These are phyloP conservation scores for Phialemoniopsis sp. DNA, from an alignment of 2,329 filamentous ascomycete genomes.

Conservation along the genomic window DNA sequence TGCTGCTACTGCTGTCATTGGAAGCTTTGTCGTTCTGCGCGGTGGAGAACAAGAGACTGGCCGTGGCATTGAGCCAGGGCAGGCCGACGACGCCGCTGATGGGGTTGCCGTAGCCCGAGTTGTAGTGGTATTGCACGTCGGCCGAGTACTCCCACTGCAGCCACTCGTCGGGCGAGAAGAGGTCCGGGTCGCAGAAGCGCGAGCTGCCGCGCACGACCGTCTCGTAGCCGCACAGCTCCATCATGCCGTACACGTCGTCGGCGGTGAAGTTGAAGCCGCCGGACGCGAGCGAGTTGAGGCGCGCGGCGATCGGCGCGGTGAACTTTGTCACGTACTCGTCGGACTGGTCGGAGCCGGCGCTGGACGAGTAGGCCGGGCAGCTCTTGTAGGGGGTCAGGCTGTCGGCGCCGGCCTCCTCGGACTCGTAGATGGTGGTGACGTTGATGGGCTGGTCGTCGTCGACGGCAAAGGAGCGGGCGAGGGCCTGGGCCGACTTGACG, in stretches of 20 bases:
- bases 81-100: conserved; percentile 56
- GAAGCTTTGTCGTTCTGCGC: conserved; percentile 14
- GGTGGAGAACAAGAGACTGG: conserved; percentile 38
- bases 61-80: conserved; percentile 63
- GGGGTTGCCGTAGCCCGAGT: conserved; percentile 59
- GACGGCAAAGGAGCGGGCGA: conserved; percentile 52
- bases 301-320: conserved; percentile 54
- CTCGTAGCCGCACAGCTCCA: conserved; percentile 63
- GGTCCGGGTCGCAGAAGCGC: conserved; percentile 54
- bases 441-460: conserved; percentile 45
- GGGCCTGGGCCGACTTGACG: conserved; percentile 49
- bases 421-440: conserved; percentile 52
- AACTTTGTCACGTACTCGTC: conserved; percentile 47
- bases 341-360: conserved; percentile 51
- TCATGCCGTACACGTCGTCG: conserved; percentile 61
- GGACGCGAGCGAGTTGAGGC: conserved; percentile 47
- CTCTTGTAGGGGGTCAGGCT: conserved; percentile 60
- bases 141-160: conserved; percentile 63
- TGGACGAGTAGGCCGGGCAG: conserved; percentile 58
- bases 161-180: conserved; percentile 61
- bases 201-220: conserved; percentile 59
- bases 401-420: conserved; percentile 52
- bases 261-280: conserved; percentile 57
- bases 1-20: conserved; percentile 27
- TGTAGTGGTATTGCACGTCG: conserved; percentile 62